phyloP scores from a whole-genome alignment of 2,329 filamentous ascomycete species.

The Penicillium sp. region DNA sequence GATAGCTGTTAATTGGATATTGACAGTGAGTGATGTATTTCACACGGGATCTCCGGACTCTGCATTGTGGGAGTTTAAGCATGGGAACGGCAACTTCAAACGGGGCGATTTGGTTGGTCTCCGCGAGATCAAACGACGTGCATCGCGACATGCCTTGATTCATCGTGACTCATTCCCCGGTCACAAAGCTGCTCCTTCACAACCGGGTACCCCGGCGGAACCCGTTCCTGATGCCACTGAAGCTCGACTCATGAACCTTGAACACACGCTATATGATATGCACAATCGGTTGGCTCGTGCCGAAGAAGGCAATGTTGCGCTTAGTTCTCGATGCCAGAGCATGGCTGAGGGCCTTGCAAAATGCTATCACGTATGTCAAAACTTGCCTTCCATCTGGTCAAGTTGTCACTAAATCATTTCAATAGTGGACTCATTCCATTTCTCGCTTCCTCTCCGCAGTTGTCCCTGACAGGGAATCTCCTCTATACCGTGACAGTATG shows the following conservation, averaged over 20 bases:
- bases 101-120: constrained; percentile 86
- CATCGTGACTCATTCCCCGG: constrained; percentile 84
- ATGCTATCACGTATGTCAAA: constrained; percentile 59
- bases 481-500: constrained; percentile 79
- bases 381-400: constrained; percentile 1
- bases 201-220: constrained; percentile 81
- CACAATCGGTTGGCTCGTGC: constrained; percentile 71
- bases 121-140: constrained; percentile 91
- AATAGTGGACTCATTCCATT: constrained; percentile 78
- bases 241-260: constrained; percentile 68
- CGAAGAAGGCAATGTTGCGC: constrained; percentile 76
- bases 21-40: constrained; percentile 91
- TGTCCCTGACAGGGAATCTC: constrained; percentile 71
- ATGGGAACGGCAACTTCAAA: constrained; percentile 96
- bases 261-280: constrained; percentile 80
- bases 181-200: constrained; percentile 71
- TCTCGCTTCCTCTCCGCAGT: constrained; percentile 71
- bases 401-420: constrained; percentile 6
- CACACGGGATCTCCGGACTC: constrained; percentile 92
- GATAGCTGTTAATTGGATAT: background rate
- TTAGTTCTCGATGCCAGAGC: constrained; percentile 77
- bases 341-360: constrained; percentile 77
- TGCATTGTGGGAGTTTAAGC: constrained; percentile 97
- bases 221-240: constrained; percentile 77
- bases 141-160: constrained; percentile 87